Percentiles rank a stretch among this genome's conserved stretches.
Conservation (phyloP, 1,139 yeast genomes). For the Candida mesenterica region DNA sequence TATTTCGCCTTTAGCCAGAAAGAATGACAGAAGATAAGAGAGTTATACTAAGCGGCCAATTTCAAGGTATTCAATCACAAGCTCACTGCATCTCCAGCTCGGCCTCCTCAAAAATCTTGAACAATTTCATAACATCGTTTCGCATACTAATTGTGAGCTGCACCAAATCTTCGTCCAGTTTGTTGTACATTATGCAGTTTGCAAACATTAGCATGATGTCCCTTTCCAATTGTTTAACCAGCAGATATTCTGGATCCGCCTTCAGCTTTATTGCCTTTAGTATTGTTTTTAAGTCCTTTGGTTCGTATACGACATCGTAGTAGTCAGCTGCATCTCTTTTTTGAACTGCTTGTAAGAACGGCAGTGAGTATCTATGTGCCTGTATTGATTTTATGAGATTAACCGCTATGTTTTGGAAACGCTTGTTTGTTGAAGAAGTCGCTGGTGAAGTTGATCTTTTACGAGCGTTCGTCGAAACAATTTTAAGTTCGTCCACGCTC, state of each 20-base stretch:
- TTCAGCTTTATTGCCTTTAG: conserved; percentile 52
- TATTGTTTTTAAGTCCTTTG: conserved; percentile 67
- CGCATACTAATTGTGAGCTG: conserved; percentile 68
- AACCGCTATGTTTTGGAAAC: conserved; percentile 53
- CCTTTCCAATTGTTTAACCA: conserved; percentile 61
- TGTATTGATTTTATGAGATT: conserved; percentile 64
- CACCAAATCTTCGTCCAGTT: conserved; percentile 61
- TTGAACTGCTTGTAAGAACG: conserved; percentile 69
- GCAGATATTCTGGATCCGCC: conserved; percentile 45
- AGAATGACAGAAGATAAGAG: too few species aligned
- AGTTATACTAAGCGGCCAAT: too few species aligned
- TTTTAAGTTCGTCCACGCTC: conserved; percentile 5
- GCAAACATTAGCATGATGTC: conserved; percentile 78
- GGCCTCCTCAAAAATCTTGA: conserved; percentile 52
- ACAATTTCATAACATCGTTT: conserved; percentile 49
- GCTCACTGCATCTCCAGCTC: conserved; percentile 18
- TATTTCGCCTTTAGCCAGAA: too few species aligned
- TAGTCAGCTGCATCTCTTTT: conserved; percentile 70
- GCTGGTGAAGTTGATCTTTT: conserved; percentile 26
- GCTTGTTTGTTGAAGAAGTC: conserved; percentile 31
- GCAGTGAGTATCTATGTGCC: conserved; percentile 72
- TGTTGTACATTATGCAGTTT: conserved; percentile 80
- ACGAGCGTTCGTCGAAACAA: too few species aligned
- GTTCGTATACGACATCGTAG: conserved; percentile 57
- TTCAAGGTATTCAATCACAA: too few species aligned